These are phyloP conservation scores for Spirogloea muscicola DNA, from an alignment of 139 green algal genomes.

Conservation along the genomic window DNA sequence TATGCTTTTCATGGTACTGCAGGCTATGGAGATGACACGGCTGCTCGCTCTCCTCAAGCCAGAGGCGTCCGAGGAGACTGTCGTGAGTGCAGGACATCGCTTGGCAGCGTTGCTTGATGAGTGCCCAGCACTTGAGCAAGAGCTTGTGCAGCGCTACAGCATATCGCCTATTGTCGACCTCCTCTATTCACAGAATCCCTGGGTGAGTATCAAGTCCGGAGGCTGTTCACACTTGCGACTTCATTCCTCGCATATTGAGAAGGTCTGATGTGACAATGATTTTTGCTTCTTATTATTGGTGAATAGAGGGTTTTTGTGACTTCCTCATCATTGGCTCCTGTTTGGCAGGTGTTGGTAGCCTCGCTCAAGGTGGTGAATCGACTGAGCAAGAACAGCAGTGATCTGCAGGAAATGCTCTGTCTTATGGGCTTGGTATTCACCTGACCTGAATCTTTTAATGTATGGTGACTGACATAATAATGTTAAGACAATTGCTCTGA, in stretches of 20 bases:
- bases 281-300: too few species aligned
- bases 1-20: background rate
- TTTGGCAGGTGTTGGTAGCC: too few species aligned
- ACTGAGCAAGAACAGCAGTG: too few species aligned
- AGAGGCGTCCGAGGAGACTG: background rate
- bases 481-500: too few species aligned
- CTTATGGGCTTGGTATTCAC: too few species aligned
- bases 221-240: constrained; percentile 23
- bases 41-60: background rate
- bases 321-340: too few species aligned
- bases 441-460: too few species aligned
- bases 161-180: background rate
- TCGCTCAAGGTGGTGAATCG: too few species aligned
- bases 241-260: too few species aligned
- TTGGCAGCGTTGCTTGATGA: background rate
- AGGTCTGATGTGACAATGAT: constrained; percentile 58
- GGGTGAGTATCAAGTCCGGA: background rate
- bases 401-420: too few species aligned
- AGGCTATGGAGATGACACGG: background rate
- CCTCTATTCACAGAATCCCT: background rate
- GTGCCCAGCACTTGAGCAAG: background rate
- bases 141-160: background rate
- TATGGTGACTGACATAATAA: too few species aligned
- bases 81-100: background rate
- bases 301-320: too few species aligned